Evolutionary conservation across 768 basidiomycete genomes (phyloP).

Genomic region (Boletus tomentosulus): DNA sequence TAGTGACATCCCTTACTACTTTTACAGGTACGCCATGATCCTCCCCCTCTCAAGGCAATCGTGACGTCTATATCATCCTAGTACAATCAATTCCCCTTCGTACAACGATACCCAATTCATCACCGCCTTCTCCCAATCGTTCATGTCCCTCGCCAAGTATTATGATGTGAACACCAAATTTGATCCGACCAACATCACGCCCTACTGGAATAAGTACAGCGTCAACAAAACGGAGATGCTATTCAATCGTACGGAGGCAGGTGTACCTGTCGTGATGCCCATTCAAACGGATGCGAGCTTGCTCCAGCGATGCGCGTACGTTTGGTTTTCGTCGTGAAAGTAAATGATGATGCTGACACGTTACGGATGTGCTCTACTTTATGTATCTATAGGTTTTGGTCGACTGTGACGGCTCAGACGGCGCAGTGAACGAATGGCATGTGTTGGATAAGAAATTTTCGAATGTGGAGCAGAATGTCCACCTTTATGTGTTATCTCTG

Average conservation of each 20-base stretch:
- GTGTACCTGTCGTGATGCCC: background rate
- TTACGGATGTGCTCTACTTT: background rate
- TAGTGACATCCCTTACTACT: slow-evolving; percentile 39
- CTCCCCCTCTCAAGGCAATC: background rate
- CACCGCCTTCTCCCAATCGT: slow-evolving; percentile 24
- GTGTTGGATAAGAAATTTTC: too few relatives aligned
- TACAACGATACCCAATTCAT: slow-evolving; percentile 29
- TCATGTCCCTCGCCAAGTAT: slow-evolving; percentile 21
- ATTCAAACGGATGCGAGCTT: background rate
- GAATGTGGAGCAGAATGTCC: too few relatives aligned
- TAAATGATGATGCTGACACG: background rate
- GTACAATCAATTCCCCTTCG: slow-evolving; percentile 2
- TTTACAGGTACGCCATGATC: slow-evolving; percentile 19
- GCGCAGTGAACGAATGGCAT: slow-evolving; percentile 4
- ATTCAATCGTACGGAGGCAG: slow-evolving; percentile 10
- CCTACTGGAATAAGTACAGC: slow-evolving; percentile 7
- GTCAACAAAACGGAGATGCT: slow-evolving; percentile 11
- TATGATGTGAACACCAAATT: slow-evolving; percentile 22
- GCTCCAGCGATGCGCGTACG: slow-evolving; percentile 13
- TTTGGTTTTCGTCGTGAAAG: background rate
- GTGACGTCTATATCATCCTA: background rate
- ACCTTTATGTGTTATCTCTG: too few relatives aligned
- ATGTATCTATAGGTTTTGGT: slow-evolving; percentile 12
- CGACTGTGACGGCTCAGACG: slow-evolving; percentile 3
- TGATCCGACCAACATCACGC: slow-evolving; percentile 16